phyloP scores from a whole-genome alignment of 306 rosid species.

The Castanea crenata region DNA sequence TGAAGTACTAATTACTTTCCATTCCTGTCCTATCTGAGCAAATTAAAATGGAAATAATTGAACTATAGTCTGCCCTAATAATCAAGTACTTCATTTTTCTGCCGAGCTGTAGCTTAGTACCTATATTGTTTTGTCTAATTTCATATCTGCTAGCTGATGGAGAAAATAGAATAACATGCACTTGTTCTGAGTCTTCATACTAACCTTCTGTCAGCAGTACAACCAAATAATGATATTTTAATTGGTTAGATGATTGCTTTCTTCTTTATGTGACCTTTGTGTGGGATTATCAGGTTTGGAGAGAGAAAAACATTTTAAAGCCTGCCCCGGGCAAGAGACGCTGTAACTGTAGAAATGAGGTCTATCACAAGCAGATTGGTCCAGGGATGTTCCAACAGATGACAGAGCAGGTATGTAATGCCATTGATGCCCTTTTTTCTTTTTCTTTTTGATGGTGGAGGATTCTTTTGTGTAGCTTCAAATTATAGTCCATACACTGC shows the following conservation, averaged over 20 bases:
- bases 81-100: not conserved
- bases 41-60: not conserved
- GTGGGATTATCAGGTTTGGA: slow-evolving; percentile 70
- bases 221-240: not conserved
- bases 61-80: not conserved
- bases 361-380: slow-evolving; percentile 93
- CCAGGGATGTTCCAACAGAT: slow-evolving; percentile 99
- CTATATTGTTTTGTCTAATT: not conserved
- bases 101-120: not conserved
- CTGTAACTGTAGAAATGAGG: slow-evolving; percentile 97
- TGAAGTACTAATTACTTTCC: not conserved
- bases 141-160: not conserved
- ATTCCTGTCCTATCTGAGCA: not conserved
- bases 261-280: slow-evolving; percentile 10
- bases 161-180: no score
- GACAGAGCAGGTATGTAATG: slow-evolving; percentile 80
- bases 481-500: not conserved
- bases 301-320: slow-evolving; percentile 88
- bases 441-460: no score
- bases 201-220: no score
- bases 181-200: no score
- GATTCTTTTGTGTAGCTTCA: not conserved
- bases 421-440: not conserved
- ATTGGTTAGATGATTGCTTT: slow-evolving; percentile 8
- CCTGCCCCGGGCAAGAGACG: slow-evolving; percentile 95